Evolutionary conservation across 2,329 filamentous ascomycete species (phyloP).

Genomic region (Coniochaeta sp.): DNA sequence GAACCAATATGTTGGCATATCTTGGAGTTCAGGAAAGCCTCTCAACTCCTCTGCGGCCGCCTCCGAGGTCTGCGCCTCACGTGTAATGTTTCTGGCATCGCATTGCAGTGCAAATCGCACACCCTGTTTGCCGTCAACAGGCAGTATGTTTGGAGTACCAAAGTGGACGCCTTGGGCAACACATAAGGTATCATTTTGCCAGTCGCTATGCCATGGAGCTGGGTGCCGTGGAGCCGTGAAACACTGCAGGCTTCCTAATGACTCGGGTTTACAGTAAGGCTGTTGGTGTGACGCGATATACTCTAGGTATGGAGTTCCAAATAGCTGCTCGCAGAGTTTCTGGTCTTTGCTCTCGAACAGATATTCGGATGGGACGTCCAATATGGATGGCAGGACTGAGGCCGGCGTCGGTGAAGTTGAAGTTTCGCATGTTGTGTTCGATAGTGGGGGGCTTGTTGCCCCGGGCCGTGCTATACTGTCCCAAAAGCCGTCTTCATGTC

Average conservation of each 20-base stretch:
- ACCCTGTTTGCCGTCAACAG: neutral
- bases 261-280: conserved; percentile 4
- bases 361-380: neutral
- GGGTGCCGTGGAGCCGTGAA: conserved; percentile 4
- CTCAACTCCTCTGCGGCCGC: conserved; percentile 6
- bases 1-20: conserved; percentile 14
- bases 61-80: conserved; percentile 8
- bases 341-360: neutral
- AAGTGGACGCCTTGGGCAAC: conserved; percentile 9
- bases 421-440: neutral
- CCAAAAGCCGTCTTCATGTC: neutral
- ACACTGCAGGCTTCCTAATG: conserved; percentile 2
- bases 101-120: neutral
- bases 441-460: neutral
- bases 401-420: neutral
- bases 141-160: neutral
- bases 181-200: conserved; percentile 8
- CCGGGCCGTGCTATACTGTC: neutral
- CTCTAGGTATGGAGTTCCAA: neutral
- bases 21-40: conserved; percentile 10
- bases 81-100: conserved; percentile 4
- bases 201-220: neutral
- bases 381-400: neutral
- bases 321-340: conserved; percentile 1
- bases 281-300: conserved; percentile 6